Percentiles rank a stretch among this genome's conserved stretches.
Evolutionary conservation across 768 basidiomycete species (phyloP).

Genomic region (Boletus patriciae): DNA sequence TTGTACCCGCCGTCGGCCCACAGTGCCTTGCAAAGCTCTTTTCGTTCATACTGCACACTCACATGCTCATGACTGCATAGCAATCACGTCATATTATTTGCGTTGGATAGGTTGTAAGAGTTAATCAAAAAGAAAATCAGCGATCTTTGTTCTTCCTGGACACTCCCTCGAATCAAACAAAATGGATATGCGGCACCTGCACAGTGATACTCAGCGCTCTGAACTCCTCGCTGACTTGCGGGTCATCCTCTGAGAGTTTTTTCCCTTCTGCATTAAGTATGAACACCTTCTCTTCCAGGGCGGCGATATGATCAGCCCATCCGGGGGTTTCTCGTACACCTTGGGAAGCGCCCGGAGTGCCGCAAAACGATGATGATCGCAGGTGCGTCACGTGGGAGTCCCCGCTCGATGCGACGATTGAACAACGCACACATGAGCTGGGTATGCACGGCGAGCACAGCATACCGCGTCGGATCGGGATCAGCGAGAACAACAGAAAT

Average conservation of each 20-base stretch:
- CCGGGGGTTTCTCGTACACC: constrained; percentile 4
- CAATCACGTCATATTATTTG: too few species aligned
- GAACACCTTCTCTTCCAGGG: constrained; percentile 1
- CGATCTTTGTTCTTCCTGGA: too few species aligned
- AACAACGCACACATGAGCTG: constrained; percentile 10
- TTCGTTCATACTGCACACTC: too few species aligned
- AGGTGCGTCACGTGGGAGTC: constrained; percentile 8
- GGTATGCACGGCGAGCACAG: constrained; percentile 6
- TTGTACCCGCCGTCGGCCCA: too few species aligned
- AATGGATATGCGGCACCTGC: constrained; percentile 12
- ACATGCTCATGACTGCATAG: too few species aligned
- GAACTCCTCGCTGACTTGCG: constrained; percentile 10
- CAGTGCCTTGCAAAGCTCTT: too few species aligned
- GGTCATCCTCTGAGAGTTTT: background rate
- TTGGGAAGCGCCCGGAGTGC: constrained; percentile 10
- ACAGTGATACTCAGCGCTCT: constrained; percentile 10
- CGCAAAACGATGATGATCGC: constrained; percentile 10
- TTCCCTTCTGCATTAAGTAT: constrained; percentile 6
- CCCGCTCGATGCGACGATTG: constrained; percentile 12
- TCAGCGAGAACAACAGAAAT: constrained; percentile 8
- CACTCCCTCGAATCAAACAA: background rate
- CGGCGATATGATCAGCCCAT: background rate
- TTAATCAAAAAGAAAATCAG: too few species aligned
- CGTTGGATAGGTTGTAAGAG: too few species aligned
- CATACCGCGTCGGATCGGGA: constrained; percentile 4